These are phyloP conservation scores for Ceratobasidium sp. DNA, from an alignment of 1,284 basidiomycete genomes.

Conservation along the genomic window DNA sequence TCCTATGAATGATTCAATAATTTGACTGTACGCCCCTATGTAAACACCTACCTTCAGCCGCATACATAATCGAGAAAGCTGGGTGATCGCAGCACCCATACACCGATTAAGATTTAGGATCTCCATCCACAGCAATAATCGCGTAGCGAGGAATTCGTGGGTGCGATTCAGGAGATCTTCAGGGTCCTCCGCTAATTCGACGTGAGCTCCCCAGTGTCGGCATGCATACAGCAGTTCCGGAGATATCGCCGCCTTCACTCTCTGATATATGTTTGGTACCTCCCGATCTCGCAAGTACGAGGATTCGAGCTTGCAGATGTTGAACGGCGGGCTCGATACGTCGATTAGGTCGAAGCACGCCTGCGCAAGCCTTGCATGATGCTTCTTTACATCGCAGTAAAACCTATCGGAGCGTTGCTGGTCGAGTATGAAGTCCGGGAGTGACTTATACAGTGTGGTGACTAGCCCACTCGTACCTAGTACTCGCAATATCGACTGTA, in stretches of 20 bases:
- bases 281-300: not conserved
- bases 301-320: slow-evolving; percentile 19
- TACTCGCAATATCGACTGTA: not conserved
- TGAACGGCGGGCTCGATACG: slow-evolving; percentile 5
- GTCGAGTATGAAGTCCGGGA: slow-evolving; percentile 19
- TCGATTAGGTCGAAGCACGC: slow-evolving; percentile 10
- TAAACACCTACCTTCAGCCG: not conserved
- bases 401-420: not conserved
- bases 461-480: not conserved
- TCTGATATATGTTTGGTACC: not conserved
- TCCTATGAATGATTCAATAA: not conserved
- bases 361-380: not conserved
- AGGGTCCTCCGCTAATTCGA: not conserved
- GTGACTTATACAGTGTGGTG: not conserved
- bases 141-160: not conserved
- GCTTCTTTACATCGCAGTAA: not conserved
- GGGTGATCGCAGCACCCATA: not conserved
- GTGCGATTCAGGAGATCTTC: not conserved
- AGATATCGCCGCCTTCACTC: not conserved
- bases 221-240: slow-evolving; percentile 20
- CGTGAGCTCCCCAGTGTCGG: slow-evolving; percentile 6
- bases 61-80: not conserved
- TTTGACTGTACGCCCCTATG: not conserved
- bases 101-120: not conserved
- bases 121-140: slow-evolving; percentile 15